Base-by-base conservation (phyloP, 1,284 basidiomycete species). In the Exobasidium rhododendri region DNA sequence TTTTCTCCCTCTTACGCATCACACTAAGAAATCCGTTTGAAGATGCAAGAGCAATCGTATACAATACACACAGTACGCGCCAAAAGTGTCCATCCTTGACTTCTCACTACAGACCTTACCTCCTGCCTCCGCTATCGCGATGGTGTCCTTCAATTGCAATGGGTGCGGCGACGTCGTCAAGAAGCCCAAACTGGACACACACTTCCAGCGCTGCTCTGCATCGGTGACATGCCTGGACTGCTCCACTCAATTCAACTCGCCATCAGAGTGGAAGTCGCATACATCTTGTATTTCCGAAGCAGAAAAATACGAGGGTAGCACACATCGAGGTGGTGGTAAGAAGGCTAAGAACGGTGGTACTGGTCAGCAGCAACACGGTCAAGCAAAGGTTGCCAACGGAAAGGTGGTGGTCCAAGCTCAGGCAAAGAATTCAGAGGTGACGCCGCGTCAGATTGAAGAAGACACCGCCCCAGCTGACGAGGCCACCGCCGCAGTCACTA, bases 151-250 rank as follows among this genome's bases (percentile, higher is more conserved):
- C 70, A 73, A 70, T 60, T 79, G 77, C 64, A 73, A 79, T 44
- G 69, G 68, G 40, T 79, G 77, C 58, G 72, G 70, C 55, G 77
- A 79, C 40, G 71, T 75, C 0, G 73, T 79, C 63, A 79, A 79
- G 64, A 79, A 79, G 63, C 77, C 77, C 4, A 79, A 79, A 58
- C 73, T 79, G 11, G 68, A 66, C 10, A 70, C 75, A 62, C 77
- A 79, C 62, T 76, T 64, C 66, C 59, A 71, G 44, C 68, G 75
- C 24, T 80, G 78, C 59, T 68, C 63, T 24, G 63, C 76, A 13
- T 66, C 76, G 24, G 65, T 80, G 26, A 77, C 77, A 10, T 80
- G 78, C 46, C 57, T 80, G 2, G 78, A 80, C 60, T 80, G 78
- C 65, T 75, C 73, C 22, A 61, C 55, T 47, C 74, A 75, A 31